These are phyloP conservation scores for Pyricularia pennisetigena DNA, from an alignment of 2,329 filamentous ascomycete species.

Conservation along the genomic window DNA sequence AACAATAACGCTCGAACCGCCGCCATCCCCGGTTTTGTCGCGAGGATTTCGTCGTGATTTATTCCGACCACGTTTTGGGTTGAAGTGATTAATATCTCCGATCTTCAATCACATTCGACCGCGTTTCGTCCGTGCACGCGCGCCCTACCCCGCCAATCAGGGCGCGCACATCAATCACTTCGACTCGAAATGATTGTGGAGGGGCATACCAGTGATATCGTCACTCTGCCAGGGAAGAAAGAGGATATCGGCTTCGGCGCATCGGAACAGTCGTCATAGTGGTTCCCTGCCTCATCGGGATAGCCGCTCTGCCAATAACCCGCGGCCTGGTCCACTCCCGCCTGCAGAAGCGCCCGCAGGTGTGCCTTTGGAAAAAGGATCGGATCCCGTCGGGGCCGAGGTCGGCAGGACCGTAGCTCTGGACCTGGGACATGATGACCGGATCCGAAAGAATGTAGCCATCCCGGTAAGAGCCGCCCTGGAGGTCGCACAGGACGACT, in stretches of 20 bases:
- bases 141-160: no score
- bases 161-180: no score
- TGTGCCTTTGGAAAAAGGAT: constrained; percentile 27
- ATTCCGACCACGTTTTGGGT: no score
- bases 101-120: no score
- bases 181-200: no score
- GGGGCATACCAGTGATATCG: no score
- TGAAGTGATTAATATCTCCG: no score
- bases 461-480: constrained; percentile 27
- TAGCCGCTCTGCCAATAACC: neutral
- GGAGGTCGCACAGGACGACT: constrained; percentile 29
- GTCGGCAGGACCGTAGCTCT: constrained; percentile 27
- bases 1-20: no score
- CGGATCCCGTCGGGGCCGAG: constrained; percentile 26
- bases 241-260: neutral
- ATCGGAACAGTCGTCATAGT: neutral
- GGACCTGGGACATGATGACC: constrained; percentile 26
- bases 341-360: constrained; percentile 22
- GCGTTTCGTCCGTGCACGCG: no score
- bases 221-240: neutral
- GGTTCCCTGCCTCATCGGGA: neutral
- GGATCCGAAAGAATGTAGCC: constrained; percentile 28
- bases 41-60: no score
- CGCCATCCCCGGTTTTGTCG: no score
- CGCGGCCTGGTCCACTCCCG: constrained; percentile 13